Percentiles rank a stretch among this genome's conserved stretches.
phyloP scores from a whole-genome alignment of 441 rosid species.

The Pelargonium myrrhifolium region DNA sequence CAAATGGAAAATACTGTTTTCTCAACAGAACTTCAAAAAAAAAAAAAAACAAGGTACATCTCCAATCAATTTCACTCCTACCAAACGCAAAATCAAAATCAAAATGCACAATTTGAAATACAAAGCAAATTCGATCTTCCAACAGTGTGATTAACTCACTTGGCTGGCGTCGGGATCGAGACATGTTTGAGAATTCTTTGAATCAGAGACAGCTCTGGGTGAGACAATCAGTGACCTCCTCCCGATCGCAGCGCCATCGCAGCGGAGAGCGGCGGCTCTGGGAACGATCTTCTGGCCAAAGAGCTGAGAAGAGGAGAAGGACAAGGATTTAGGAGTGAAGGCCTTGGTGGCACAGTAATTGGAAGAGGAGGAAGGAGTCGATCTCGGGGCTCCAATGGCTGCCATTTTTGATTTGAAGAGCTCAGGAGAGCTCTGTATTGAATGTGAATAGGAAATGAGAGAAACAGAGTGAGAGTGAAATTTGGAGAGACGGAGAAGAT shows the following conservation, averaged over 20 bases:
- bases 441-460: background rate
- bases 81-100: background rate
- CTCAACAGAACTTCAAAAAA: too few relatives aligned
- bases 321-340: conserved; percentile 20
- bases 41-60: background rate
- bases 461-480: background rate
- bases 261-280: conserved; percentile 14
- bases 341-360: background rate
- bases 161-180: conserved; percentile 98
- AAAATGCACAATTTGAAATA: background rate
- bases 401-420: conserved; percentile 32
- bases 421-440: background rate
- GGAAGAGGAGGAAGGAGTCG: conserved; percentile 29
- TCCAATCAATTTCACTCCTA: background rate
- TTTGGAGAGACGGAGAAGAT: background rate
- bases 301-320: conserved; percentile 56
- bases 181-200: conserved; percentile 83
- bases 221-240: conserved; percentile 42
- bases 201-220: conserved; percentile 86
- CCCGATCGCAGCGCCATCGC: background rate
- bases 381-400: conserved; percentile 35
- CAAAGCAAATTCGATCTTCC: background rate
- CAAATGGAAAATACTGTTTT: too few relatives aligned
- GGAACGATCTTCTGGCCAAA: conserved; percentile 43
- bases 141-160: conserved; percentile 31